Conservation (phyloP, 2,329 filamentous ascomycete genomes). For the Ophiocordyceps robertsii region DNA sequence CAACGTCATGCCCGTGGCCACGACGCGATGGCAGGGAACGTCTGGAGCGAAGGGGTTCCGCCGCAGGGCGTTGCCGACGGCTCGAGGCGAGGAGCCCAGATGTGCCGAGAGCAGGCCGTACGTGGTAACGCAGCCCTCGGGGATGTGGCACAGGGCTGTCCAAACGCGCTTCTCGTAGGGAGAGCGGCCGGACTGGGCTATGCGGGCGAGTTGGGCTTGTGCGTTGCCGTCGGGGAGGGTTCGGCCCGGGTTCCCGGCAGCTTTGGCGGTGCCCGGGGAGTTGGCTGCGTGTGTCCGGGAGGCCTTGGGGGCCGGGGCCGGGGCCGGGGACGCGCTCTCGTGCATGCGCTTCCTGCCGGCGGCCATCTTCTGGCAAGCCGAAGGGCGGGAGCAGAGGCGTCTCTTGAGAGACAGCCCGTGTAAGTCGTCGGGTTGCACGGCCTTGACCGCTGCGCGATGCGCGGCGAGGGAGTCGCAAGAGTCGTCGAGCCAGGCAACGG, state of each 20-base stretch:
- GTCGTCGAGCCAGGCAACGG: too few relatives aligned
- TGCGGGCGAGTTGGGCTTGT: slow-evolving; percentile 28
- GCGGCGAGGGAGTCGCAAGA: too few relatives aligned
- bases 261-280: neutral
- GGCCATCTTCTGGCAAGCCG: neutral
- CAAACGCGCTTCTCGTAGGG: slow-evolving; percentile 54
- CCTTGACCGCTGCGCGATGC: too few relatives aligned
- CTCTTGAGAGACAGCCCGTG: too few relatives aligned
- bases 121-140: slow-evolving; percentile 60
- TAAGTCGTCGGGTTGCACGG: too few relatives aligned
- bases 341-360: slow-evolving; percentile 3
- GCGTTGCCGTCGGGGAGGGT: slow-evolving; percentile 11
- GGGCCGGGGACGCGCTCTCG: neutral
- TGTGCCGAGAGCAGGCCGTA: slow-evolving; percentile 60
- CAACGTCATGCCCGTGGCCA: slow-evolving; percentile 58
- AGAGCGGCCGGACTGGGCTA: slow-evolving; percentile 30
- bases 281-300: too few relatives aligned
- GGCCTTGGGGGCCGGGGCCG: slow-evolving; percentile 1
- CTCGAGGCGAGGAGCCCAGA: slow-evolving; percentile 57
- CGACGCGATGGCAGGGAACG: slow-evolving; percentile 70
- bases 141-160: slow-evolving; percentile 62
- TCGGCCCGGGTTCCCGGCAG: neutral
- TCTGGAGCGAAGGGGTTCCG: slow-evolving; percentile 72
- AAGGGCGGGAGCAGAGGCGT: too few relatives aligned
- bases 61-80: slow-evolving; percentile 64